Evolutionary conservation across 2,329 filamentous ascomycete genomes (phyloP), one percentile per base, ranked within the genome.

Genomic region (Fusarium clavum): DNA sequence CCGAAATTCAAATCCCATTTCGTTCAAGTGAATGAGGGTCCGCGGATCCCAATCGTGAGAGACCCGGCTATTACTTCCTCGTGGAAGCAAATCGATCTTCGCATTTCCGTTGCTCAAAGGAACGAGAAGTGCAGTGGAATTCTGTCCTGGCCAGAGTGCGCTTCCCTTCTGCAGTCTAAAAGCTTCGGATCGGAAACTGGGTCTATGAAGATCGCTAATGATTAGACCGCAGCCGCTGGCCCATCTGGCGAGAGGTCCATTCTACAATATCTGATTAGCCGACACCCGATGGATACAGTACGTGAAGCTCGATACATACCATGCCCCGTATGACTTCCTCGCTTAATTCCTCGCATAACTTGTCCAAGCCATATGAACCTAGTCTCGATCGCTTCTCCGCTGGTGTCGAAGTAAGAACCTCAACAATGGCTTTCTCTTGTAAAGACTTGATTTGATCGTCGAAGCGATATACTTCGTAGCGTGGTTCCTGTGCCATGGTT

Each of bases 131-230:
- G 57, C 60, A 11, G 67, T 63, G 20, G 56, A 48, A 8, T 56
- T 47, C 7, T 12, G 10, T 11, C 53, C 52, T 25, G 70, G 67
- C 70, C 70, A 72, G 8, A 72, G 11, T 3, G 45, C 34, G 29
- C 47, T 61, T 30, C 70, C 70, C 13, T 55, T 41, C 29, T 73
- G 44, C 13, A 72, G 57, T 18, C 70, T 68, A 24, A 72, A 73
- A 16, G 64, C 70, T 48, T 72, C 70, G 43, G 70, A 66, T 25
- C 57, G 46, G 38, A 69, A 53, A 10, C 3, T 6, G 22, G 70
- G 70, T 55, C 30, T 68, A 4, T 57, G 8, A 27, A 72, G 46
- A 29, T 69, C 67, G 6, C 32, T 58, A 47, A 72, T 70, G 57
- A 61, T 22, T 46, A 61, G 43, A 22, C 47, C 41, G 32, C 54